Conservation (phyloP, 179 eudicot genomes). For the Sideroxylon spinosum region DNA sequence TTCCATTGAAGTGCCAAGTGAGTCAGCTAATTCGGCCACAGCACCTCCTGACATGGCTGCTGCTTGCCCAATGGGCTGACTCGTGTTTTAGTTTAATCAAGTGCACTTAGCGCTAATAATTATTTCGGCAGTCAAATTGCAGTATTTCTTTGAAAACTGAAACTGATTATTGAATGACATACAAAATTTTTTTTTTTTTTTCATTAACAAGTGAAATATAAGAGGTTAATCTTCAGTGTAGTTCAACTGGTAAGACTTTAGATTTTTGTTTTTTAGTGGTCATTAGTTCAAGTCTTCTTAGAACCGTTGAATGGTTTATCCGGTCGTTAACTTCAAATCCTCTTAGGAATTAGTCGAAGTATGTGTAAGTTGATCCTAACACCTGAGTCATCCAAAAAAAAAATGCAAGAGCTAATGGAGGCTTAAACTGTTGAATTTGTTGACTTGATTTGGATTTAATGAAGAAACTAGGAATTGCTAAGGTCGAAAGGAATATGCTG, state of each 20-base stretch:
- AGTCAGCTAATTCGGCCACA: slow-evolving; percentile 21
- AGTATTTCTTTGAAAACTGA: not conserved
- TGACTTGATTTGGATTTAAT: not conserved
- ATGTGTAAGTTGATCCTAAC: no score
- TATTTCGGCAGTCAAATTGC: not conserved
- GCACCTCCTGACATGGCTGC: slow-evolving; percentile 13
- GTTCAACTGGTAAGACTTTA: no score
- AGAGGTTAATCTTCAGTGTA: no score
- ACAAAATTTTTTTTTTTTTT: not conserved
- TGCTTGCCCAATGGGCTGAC: not conserved
- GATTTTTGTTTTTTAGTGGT: no score
- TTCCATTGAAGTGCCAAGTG: slow-evolving; percentile 7
- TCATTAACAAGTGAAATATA: no score
- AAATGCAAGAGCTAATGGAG: not conserved
- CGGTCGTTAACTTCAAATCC: no score
- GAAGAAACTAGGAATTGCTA: not conserved
- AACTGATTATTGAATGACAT: not conserved
- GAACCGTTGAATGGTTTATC: no score
- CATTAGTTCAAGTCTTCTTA: no score
- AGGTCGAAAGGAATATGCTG: not conserved
- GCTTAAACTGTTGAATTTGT: not conserved
- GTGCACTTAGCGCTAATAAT: not conserved
- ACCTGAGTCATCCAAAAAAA: no score
- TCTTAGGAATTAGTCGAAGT: no score
- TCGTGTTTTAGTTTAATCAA: slow-evolving; percentile 9